Conservation (phyloP, 2,329 filamentous ascomycete species). For the Arthroderma sp. region DNA sequence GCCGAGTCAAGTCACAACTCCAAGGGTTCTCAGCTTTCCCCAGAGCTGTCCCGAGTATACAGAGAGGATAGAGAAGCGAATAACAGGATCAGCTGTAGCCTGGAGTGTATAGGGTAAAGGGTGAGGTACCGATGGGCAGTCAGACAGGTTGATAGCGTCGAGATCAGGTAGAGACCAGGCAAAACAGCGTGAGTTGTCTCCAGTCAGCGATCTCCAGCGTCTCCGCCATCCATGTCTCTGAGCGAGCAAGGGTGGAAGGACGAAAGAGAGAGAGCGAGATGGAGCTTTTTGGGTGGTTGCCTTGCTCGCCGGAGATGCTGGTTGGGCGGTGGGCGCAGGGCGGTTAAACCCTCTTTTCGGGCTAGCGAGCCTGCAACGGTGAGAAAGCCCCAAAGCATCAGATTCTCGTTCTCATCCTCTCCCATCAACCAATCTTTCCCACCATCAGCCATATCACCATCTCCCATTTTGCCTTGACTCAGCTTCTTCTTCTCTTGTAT, state of each 20-base stretch:
- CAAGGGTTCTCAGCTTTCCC: not conserved
- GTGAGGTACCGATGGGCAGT: not conserved
- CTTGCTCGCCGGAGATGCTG: not conserved
- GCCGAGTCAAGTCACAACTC: not conserved
- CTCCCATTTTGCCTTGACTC: no score
- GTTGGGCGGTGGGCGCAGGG: not conserved
- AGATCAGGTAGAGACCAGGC: not conserved
- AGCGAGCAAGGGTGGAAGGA: no score
- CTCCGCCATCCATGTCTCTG: not conserved
- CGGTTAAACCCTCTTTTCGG: constrained; percentile 2
- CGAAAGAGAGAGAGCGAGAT: not conserved
- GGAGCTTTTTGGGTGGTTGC: not conserved
- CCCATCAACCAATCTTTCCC: not conserved
- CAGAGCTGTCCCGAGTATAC: no score
- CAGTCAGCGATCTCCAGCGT: constrained; percentile 1
- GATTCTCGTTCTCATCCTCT: constrained; percentile 6
- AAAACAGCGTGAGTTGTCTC: not conserved
- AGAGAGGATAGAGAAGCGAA: not conserved
- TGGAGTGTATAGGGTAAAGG: not conserved
- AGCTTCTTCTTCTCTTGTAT: constrained; percentile 7
- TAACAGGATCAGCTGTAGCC: not conserved
- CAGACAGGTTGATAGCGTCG: not conserved
- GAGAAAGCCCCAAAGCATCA: not conserved
- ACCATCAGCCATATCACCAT: not conserved
- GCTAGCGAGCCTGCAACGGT: constrained; percentile 2